phyloP scores from a whole-genome alignment of 2,329 filamentous ascomycete species.

The Talaromyces sp. region DNA sequence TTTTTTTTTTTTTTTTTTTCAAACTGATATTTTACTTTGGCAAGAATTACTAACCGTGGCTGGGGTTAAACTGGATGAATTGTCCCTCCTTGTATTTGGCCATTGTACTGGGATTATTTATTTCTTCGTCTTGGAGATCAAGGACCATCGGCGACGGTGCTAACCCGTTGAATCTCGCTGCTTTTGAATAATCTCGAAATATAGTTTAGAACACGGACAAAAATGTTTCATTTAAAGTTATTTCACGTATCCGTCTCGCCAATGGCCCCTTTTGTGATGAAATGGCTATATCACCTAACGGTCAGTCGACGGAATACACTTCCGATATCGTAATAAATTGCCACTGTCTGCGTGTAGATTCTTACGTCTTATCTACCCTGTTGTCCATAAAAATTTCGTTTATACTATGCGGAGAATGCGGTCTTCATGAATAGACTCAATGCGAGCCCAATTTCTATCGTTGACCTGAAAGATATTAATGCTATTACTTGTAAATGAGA shows the following conservation, averaged over 20 bases:
- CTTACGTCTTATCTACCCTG: neutral
- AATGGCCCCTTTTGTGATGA: conserved; percentile 2
- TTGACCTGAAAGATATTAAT: neutral
- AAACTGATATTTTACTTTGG: neutral
- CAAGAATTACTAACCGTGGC: neutral
- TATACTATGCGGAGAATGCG: neutral
- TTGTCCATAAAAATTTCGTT: neutral
- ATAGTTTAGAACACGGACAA: too few relatives aligned
- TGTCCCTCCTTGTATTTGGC: neutral
- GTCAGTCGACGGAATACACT: neutral
- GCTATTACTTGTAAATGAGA: neutral
- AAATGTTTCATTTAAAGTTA: neutral
- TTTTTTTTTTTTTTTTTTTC: too few relatives aligned
- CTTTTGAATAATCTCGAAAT: neutral
- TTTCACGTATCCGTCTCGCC: neutral
- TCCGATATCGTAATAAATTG: neutral
- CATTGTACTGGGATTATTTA: neutral
- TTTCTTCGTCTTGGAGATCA: neutral
- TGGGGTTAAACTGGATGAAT: neutral
- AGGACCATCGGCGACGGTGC: neutral
- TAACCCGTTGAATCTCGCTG: neutral
- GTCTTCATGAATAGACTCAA: neutral
- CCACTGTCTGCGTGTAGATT: neutral
- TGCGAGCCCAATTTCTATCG: neutral
- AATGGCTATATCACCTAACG: conserved; percentile 4